Evolutionary conservation across 805 yeast species (phyloP), one percentile per base, ranked within the genome.

Genomic region (Zygoascus flipseniorum): DNA sequence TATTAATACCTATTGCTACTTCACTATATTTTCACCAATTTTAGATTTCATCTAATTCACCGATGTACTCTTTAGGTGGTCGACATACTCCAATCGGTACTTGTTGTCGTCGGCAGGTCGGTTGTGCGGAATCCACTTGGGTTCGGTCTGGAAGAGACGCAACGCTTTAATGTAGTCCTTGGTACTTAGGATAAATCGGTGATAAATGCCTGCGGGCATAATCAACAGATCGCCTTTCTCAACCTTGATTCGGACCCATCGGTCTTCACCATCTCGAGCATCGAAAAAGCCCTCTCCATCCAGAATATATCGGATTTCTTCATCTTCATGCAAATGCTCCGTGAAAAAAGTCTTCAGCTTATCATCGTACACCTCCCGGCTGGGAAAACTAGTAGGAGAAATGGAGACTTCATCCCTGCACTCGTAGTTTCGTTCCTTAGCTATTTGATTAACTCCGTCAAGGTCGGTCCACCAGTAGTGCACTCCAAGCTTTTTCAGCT

Each of bases 301-400:
- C 18, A 85, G 64, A 51, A 89, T 81, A 70, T 89, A 92, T 59
- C 99, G 75, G 65, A 92, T 92, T 72, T 92, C 99, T 70, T 92
- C 99, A 66, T 92, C 99, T 66, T 92, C 98, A 66, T 92, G 99
- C 52, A 89, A 75, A 69, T 92, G 99, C 65, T 92, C 97, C 47
- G 77, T 73, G 71, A 82, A 87, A 69, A 90, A 89, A 44, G 71
- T 76, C 57, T 78, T 74, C 68, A 92, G 74, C 67, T 89, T 88
- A 50, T 72, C 74, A 58, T 80, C 75, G 62, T 86, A 79, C 0
- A 79, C 83, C 51, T 80, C 83, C 39, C 82, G 82, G 20, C 83
- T 81, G 0, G 81, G 79, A 64, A 89, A 81, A 0, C 85, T 74
- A 2, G 70, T 77, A 31, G 80, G 76, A 31, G 81, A 77, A 51